phyloP scores from a whole-genome alignment of 2,329 filamentous ascomycete genomes.

The Paracamarosporium sp. region DNA sequence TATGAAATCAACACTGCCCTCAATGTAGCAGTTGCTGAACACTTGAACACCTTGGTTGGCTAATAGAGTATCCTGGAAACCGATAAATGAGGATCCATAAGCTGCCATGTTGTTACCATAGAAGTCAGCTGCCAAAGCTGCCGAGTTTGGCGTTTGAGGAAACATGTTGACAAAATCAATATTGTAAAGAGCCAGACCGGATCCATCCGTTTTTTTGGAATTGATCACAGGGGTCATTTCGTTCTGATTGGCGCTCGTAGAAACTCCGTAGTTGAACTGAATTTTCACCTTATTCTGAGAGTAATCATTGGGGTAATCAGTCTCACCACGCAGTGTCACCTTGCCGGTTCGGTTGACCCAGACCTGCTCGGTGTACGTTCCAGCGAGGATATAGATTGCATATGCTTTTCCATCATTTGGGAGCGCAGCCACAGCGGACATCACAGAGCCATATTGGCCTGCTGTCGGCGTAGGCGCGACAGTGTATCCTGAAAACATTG shows the following conservation, averaged over 20 bases:
- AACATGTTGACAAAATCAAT: constrained; percentile 51
- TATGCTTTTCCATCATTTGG: constrained; percentile 50
- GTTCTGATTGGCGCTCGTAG: constrained; percentile 50
- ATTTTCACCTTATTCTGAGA: constrained; percentile 49
- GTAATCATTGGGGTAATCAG: constrained; percentile 39
- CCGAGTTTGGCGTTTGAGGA: constrained; percentile 37
- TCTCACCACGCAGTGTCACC: constrained; percentile 50
- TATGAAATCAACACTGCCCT: constrained; percentile 64
- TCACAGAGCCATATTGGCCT: constrained; percentile 48
- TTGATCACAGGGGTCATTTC: constrained; percentile 55
- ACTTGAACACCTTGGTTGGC: constrained; percentile 58
- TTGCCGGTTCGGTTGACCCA: constrained; percentile 50
- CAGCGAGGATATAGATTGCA: constrained; percentile 50
- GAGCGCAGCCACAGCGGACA: constrained; percentile 53
- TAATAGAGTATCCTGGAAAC: constrained; percentile 60
- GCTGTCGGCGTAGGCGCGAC: constrained; percentile 30
- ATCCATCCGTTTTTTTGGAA: constrained; percentile 47
- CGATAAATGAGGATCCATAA: constrained; percentile 60
- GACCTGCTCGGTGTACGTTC: constrained; percentile 52
- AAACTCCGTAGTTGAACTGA: constrained; percentile 45
- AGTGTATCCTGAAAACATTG: constrained; percentile 26
- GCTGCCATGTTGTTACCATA: constrained; percentile 59
- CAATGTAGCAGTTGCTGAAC: constrained; percentile 62
- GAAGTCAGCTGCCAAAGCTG: constrained; percentile 55
- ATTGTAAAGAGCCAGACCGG: neutral